These are phyloP conservation scores for Fraxinus sp. DNA, from an alignment of 305 asterid genomes.

Conservation along the genomic window DNA sequence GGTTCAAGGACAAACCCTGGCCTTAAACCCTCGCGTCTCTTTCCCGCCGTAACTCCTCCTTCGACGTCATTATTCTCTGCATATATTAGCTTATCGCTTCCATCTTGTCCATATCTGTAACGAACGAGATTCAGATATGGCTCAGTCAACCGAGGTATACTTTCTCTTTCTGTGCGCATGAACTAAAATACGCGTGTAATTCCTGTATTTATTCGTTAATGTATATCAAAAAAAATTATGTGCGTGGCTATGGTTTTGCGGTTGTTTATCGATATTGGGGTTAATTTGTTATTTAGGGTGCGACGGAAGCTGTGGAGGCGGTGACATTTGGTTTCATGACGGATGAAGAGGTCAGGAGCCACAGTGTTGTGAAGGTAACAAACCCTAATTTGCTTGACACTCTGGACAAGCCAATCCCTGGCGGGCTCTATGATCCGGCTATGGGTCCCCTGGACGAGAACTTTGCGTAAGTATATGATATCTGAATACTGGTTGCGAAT, in stretches of 20 bases:
- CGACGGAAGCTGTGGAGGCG: conserved; percentile 59
- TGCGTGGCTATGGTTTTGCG: background rate
- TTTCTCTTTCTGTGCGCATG: background rate
- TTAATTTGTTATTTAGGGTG: conserved; percentile 28
- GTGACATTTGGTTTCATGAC: conserved; percentile 72
- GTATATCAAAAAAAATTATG: background rate
- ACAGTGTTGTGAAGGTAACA: conserved; percentile 57
- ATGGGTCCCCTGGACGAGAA: conserved; percentile 63
- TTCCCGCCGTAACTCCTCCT: background rate
- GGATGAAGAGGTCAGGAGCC: conserved; percentile 63
- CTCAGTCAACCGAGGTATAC: conserved; percentile 22
- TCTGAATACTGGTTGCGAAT: background rate
- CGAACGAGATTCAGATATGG: conserved; percentile 3
- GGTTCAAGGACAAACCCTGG: background rate
- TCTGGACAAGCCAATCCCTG: conserved; percentile 47
- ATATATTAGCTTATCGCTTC: background rate
- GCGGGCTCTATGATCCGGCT: conserved; percentile 77
- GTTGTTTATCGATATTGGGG: background rate
- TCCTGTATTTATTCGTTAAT: background rate
- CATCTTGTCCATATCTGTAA: background rate
- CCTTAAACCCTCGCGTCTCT: background rate
- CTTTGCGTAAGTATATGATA: conserved; percentile 43
- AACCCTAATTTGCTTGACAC: conserved; percentile 58
- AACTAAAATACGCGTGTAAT: background rate
- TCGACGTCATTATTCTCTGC: background rate